Base-by-base conservation (phyloP, 768 basidiomycete genomes). In the Nidularia pulvinata region DNA sequence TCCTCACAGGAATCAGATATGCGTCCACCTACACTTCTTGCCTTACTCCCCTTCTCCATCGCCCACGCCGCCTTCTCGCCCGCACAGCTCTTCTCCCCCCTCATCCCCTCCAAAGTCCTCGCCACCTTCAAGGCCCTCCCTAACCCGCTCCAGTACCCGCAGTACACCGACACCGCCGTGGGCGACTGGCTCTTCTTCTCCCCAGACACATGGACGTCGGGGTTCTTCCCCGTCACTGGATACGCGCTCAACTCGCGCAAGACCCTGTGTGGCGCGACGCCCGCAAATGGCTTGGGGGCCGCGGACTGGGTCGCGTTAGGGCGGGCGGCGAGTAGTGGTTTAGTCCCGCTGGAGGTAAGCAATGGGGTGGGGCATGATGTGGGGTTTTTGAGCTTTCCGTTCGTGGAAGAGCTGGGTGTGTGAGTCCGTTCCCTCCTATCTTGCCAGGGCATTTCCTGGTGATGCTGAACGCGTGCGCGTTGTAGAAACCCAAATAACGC, bases 331-430 rank as follows among this genome's bases (percentile, higher is more conserved):
- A 81, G 81, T 56, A 71, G 73, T 14, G 81, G 76, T 2, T 65
- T 85, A 61, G 65, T 85, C 5, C 76, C 79, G 1, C 71, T 84
- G 1, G 78, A 82, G 58, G 61, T 61, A 5, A 68, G 69, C 32
- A 82, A 77, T 49, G 71, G 65, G 14, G 72, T 85, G 32, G 84
- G 81, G 10, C 87, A 89, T 59, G 88, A 90, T 61, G 83, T 86
- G 33, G 88, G 87, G 6, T 89, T 88, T 65, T 65, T 89, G 57
- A 86, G 85, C 65, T 86, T 80, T 59, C 84, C 88, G 0, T 89
- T 89, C 61, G 71, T 81, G 46, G 76, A 83, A 48, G 88, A 90
- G 60, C 65, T 88, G 13, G 57, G 61, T 7, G 58, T 88, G 86
- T 88, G 59, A 47, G 84, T 75, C 7, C 9, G n/a, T n/a, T n/a